Evolutionary conservation across 208 protist species (phyloP).

Genomic region (Trypanosoma vivax): DNA sequence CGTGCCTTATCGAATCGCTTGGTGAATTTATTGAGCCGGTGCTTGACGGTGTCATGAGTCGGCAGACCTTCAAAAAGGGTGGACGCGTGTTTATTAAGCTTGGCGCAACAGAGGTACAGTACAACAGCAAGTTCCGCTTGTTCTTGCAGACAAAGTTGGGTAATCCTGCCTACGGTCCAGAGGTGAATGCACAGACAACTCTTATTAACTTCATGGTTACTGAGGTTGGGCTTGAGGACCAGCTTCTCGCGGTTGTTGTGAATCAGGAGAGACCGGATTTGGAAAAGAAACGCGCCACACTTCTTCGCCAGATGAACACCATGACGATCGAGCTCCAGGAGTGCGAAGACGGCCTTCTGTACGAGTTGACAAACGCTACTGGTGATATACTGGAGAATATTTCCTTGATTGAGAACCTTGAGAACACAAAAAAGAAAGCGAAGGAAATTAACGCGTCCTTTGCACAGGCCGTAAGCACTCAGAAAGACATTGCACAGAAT

Average conservation of each 20-base stretch:
- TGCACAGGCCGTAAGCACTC: slow-evolving; percentile 87
- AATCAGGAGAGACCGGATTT: slow-evolving; percentile 96
- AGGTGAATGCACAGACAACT: slow-evolving; percentile 98
- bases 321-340: slow-evolving; percentile 98
- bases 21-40: slow-evolving; percentile 96
- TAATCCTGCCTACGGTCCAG: slow-evolving; percentile 99
- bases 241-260: slow-evolving; percentile 97
- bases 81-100: slow-evolving; percentile 91
- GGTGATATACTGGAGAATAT: slow-evolving; percentile 96
- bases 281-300: slow-evolving; percentile 91
- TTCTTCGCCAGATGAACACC: slow-evolving; percentile 97
- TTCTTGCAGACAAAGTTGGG: slow-evolving; percentile 97
- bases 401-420: slow-evolving; percentile 94
- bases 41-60: slow-evolving; percentile 95
- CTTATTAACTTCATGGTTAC: slow-evolving; percentile 99
- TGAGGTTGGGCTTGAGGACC: slow-evolving; percentile 96
- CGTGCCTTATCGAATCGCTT: slow-evolving; percentile 94
- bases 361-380: slow-evolving; percentile 91
- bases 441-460: slow-evolving; percentile 95
- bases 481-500: slow-evolving; percentile 93
- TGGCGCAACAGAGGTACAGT: slow-evolving; percentile 94
- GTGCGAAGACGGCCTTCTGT: slow-evolving; percentile 96
- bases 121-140: slow-evolving; percentile 94
- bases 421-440: slow-evolving; percentile 95
- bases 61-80: slow-evolving; percentile 93